A percentile compares a stretch with the other conserved stretches of the same genome.
These are phyloP conservation scores for Arabidopsis arenosa DNA, from an alignment of 345 rosid genomes.

Conservation along the genomic window DNA sequence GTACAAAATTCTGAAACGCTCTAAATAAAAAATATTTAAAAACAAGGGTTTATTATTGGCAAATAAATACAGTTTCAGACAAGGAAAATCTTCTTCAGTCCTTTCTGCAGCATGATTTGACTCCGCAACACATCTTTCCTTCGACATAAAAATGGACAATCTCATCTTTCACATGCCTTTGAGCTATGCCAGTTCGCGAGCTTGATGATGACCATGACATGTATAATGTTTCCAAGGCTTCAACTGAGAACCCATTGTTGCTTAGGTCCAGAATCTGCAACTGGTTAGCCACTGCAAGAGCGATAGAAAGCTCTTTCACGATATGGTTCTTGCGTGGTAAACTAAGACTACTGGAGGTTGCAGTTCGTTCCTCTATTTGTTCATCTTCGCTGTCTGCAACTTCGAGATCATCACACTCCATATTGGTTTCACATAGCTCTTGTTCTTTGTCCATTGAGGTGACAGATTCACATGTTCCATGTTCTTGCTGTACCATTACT, in stretches of 20 bases:
- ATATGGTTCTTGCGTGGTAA: constrained; percentile 47
- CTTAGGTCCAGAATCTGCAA: constrained; percentile 73
- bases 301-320: constrained; percentile 60
- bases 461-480: constrained; percentile 34
- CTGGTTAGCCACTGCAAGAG: constrained; percentile 65
- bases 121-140: constrained; percentile 62
- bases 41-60: neutral
- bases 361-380: constrained; percentile 46
- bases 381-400: constrained; percentile 95
- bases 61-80: constrained; percentile 25
- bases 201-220: constrained; percentile 77
- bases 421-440: constrained; percentile 47
- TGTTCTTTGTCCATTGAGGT: constrained; percentile 28
- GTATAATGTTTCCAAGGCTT: constrained; percentile 57
- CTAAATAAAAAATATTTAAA: neutral
- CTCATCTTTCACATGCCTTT: constrained; percentile 63
- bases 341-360: constrained; percentile 52
- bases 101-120: constrained; percentile 77
- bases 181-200: constrained; percentile 50
- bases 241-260: constrained; percentile 64
- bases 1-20: constrained; percentile 20
- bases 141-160: constrained; percentile 63
- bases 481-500: constrained; percentile 36
- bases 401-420: constrained; percentile 57
- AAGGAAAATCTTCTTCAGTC: constrained; percentile 46